Evolutionary conservation across 371 early-diverging fungal genomes (phyloP).

Genomic region (Apophysomyces ossiformis): DNA sequence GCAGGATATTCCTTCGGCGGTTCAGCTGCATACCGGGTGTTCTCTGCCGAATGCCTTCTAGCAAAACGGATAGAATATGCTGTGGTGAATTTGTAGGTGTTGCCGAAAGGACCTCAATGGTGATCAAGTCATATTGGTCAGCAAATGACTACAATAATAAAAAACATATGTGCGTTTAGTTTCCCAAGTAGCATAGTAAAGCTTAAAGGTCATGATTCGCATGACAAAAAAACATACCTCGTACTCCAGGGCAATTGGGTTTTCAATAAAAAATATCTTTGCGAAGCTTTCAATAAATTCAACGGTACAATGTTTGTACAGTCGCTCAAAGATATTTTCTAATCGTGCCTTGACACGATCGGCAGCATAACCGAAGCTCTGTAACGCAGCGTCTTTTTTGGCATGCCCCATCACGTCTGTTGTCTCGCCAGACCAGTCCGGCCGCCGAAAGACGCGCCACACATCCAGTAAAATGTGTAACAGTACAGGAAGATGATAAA

Average conservation of each 20-base stretch:
- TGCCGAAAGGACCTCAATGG: slow-evolving; percentile 52
- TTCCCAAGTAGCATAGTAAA: no score
- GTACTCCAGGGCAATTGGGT: slow-evolving; percentile 53
- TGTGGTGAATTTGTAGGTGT: slow-evolving; percentile 61
- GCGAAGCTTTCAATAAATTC: slow-evolving; percentile 69
- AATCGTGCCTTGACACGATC: slow-evolving; percentile 57
- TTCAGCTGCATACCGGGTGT: slow-evolving; percentile 53
- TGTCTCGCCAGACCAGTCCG: slow-evolving; percentile 27
- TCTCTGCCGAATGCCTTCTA: slow-evolving; percentile 61
- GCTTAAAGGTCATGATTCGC: neutral
- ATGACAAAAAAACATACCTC: slow-evolving; percentile 23
- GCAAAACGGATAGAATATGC: slow-evolving; percentile 55
- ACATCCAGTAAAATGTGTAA: slow-evolving; percentile 56
- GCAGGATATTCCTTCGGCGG: slow-evolving; percentile 39
- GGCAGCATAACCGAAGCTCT: slow-evolving; percentile 49
- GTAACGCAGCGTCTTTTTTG: slow-evolving; percentile 47
- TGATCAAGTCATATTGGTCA: slow-evolving; percentile 36
- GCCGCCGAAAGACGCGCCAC: slow-evolving; percentile 56
- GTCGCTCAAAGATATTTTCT: slow-evolving; percentile 58
- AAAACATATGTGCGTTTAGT: no score
- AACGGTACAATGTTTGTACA: slow-evolving; percentile 58
- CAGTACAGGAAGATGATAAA: slow-evolving; percentile 60
- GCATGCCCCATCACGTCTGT: slow-evolving; percentile 34
- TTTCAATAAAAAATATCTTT: slow-evolving; percentile 66
- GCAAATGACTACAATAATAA: slow-evolving; percentile 13